These are phyloP conservation scores for Ganoderma lucidum DNA, from an alignment of 1,284 basidiomycete species.

Conservation along the genomic window DNA sequence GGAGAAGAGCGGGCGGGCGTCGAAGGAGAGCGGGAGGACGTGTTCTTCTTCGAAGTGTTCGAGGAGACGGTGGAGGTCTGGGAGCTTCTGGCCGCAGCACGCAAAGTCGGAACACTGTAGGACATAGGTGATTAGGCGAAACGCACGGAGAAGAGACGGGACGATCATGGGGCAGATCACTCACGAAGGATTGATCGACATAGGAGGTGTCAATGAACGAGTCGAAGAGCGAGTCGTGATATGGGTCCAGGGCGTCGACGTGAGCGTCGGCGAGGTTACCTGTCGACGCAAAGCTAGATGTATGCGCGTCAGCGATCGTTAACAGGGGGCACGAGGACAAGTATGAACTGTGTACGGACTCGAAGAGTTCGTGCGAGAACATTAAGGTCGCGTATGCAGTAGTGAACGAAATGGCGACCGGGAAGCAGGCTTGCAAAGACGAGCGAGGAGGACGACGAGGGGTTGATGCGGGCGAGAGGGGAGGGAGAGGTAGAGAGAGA, in stretches of 20 bases:
- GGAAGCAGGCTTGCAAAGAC: slow-evolving; percentile 7
- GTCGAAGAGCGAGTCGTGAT: slow-evolving; percentile 24
- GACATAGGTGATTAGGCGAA: background rate
- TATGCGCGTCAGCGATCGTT: background rate
- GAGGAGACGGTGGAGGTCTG: slow-evolving; percentile 73
- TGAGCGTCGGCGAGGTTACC: slow-evolving; percentile 7
- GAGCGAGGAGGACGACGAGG: slow-evolving; percentile 11
- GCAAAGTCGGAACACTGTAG: slow-evolving; percentile 67
- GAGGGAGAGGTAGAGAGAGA: background rate
- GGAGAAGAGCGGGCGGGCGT: slow-evolving; percentile 40
- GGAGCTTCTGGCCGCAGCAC: slow-evolving; percentile 67
- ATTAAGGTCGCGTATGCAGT: slow-evolving; percentile 12
- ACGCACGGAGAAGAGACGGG: background rate
- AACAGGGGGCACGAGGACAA: background rate
- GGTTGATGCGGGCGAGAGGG: background rate
- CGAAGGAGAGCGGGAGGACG: slow-evolving; percentile 50
- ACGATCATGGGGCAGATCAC: slow-evolving; percentile 1
- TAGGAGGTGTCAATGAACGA: slow-evolving; percentile 26
- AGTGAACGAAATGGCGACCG: slow-evolving; percentile 4
- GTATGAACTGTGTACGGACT: slow-evolving; percentile 9
- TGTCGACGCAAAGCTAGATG: slow-evolving; percentile 16
- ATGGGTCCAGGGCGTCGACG: background rate
- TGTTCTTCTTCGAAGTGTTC: slow-evolving; percentile 73
- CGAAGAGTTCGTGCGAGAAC: slow-evolving; percentile 21
- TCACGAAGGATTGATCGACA: slow-evolving; percentile 28